Evolutionary conservation across 2,329 filamentous ascomycete species (phyloP).

Genomic region (Pestalotiopsis sp.): DNA sequence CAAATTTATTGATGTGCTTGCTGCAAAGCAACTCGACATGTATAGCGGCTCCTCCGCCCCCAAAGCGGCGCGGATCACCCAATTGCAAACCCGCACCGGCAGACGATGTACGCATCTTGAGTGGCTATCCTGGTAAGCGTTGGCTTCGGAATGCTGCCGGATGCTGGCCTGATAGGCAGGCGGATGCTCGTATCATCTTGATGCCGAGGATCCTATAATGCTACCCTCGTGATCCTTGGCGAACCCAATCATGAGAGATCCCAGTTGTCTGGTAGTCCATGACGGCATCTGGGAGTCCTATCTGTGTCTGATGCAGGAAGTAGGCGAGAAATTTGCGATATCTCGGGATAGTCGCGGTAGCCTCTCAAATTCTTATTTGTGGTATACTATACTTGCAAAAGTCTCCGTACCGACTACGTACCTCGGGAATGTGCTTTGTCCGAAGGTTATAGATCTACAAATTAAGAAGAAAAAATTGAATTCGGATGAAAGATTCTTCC

Average conservation of each 20-base stretch:
- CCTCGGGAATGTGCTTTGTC: no score
- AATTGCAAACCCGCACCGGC: neutral
- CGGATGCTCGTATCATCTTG: neutral
- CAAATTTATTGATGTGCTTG: neutral
- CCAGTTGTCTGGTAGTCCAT: no score
- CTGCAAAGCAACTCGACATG: neutral
- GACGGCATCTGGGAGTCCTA: no score
- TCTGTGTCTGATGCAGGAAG: no score
- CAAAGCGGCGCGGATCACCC: neutral
- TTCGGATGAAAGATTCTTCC: no score
- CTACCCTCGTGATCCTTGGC: neutral
- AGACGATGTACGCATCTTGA: neutral
- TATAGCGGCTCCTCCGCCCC: neutral
- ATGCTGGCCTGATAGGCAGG: neutral
- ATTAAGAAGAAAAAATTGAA: no score
- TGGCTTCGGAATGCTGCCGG: neutral
- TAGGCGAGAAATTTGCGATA: no score
- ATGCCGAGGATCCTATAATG: neutral
- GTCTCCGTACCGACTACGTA: no score
- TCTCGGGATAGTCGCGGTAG: no score
- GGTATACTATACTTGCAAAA: no score
- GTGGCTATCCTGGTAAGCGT: neutral
- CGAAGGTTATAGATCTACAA: no score
- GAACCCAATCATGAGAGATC: neutral
- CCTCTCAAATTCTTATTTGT: no score